A percentile compares a stretch with the other conserved stretches of the same genome.
Evolutionary conservation across 257 asterid genomes (phyloP).

Genomic region (Asclepias syriaca): DNA sequence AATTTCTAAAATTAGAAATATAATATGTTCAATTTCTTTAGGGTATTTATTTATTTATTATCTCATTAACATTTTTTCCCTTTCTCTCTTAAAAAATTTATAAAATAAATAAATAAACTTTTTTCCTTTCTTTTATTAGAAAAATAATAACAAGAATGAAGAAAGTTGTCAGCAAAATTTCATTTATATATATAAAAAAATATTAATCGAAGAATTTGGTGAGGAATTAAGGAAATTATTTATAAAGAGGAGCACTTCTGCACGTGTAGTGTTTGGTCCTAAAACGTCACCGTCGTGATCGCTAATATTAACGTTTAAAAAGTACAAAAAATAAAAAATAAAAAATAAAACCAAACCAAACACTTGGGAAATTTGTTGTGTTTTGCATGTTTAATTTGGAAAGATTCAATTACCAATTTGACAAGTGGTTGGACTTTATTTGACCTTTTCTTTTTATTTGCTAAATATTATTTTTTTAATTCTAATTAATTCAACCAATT

Average conservation of each 20-base stretch:
- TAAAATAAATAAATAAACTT: too few species aligned
- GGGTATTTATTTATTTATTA: too few species aligned
- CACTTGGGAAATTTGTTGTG: background rate
- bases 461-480: too few species aligned
- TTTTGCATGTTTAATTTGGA: background rate
- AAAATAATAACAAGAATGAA: too few species aligned
- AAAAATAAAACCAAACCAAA: background rate
- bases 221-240: background rate
- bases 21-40: too few species aligned
- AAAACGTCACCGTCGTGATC: background rate
- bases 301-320: background rate
- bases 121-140: too few species aligned
- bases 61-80: background rate
- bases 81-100: too few species aligned
- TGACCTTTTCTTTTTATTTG: too few species aligned
- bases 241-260: background rate
- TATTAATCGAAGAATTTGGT: background rate
- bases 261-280: background rate
- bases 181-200: background rate
- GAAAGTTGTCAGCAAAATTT: background rate
- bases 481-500: too few species aligned
- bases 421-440: conserved; percentile 1
- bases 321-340: too few species aligned
- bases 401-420: background rate
- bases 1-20: too few species aligned